These are phyloP conservation scores for Gnaphalium uliginosum DNA, from an alignment of 129 eudicot species.

Conservation along the genomic window DNA sequence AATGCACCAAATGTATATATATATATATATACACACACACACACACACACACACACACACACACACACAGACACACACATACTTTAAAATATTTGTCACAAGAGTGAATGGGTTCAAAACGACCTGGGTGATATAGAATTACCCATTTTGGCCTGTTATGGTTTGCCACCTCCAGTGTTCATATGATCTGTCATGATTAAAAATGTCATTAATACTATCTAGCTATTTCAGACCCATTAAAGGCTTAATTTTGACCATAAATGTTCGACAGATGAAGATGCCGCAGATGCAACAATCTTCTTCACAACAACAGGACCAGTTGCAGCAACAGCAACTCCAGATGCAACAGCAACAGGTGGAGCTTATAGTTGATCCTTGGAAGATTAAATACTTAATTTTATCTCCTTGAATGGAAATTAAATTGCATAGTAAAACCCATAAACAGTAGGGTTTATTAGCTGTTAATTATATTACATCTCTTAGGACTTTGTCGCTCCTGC, in stretches of 20 bases:
- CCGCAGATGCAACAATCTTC: constrained; percentile 84
- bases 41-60: too few species aligned
- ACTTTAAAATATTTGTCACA: too few species aligned
- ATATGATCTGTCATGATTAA: constrained; percentile 13
- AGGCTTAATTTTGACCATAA: constrained; percentile 15
- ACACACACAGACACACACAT: too few species aligned
- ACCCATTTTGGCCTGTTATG: neutral
- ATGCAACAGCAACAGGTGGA: constrained; percentile 69
- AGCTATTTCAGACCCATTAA: constrained; percentile 4
- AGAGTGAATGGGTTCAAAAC: too few species aligned
- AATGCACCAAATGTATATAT: too few species aligned
- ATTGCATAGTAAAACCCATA: neutral
- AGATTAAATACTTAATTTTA: constrained; percentile 6
- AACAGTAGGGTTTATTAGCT: neutral
- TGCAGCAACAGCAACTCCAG: constrained; percentile 74
- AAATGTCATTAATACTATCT: neutral
- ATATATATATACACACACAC: too few species aligned
- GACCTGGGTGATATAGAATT: neutral
- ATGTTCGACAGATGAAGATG: constrained; percentile 69
- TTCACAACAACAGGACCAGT: constrained; percentile 76
- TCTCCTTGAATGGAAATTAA: neutral
- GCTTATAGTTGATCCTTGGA: constrained; percentile 7
- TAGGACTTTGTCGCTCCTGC: neutral
- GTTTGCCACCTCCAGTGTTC: constrained; percentile 2
- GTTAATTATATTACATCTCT: neutral